Conservation (phyloP, 768 basidiomycete genomes). For the Cubamyces sp. region DNA sequence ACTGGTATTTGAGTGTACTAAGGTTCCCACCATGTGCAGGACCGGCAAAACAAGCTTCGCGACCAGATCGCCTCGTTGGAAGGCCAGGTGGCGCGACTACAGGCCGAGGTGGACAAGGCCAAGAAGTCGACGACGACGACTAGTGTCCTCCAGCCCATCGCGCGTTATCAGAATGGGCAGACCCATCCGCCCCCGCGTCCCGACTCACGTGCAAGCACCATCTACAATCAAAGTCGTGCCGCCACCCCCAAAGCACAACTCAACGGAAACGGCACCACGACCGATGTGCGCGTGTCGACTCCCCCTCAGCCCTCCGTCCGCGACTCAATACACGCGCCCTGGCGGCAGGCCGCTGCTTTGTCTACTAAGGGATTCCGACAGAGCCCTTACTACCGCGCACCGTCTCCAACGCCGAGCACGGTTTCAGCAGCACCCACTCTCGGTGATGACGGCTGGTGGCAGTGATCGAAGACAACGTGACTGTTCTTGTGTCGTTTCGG, state of each 20-base stretch:
- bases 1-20: not conserved
- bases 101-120: slow-evolving; percentile 60
- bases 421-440: slow-evolving; percentile 74
- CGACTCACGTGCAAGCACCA: slow-evolving; percentile 75
- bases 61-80: slow-evolving; percentile 70
- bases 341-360: slow-evolving; percentile 43
- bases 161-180: slow-evolving; percentile 48
- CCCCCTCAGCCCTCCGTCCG: slow-evolving; percentile 65
- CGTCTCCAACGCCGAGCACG: slow-evolving; percentile 78
- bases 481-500: not conserved
- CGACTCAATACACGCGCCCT: slow-evolving; percentile 70
- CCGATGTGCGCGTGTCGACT: slow-evolving; percentile 47
- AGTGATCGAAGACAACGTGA: slow-evolving; percentile 37
- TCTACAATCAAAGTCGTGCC: slow-evolving; percentile 55
- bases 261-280: slow-evolving; percentile 38
- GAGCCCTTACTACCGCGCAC: slow-evolving; percentile 41
- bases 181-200: slow-evolving; percentile 58
- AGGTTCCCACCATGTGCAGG: slow-evolving; percentile 45
- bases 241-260: slow-evolving; percentile 52
- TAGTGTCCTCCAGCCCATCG: slow-evolving; percentile 36
- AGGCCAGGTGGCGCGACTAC: slow-evolving; percentile 57
- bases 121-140: slow-evolving; percentile 35
- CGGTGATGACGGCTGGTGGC: slow-evolving; percentile 81
- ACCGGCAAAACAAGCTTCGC: slow-evolving; percentile 68
- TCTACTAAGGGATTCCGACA: slow-evolving; percentile 37